Conservation (phyloP, 1,139 yeast species). For the Lodderomyces jiufengensis region DNA sequence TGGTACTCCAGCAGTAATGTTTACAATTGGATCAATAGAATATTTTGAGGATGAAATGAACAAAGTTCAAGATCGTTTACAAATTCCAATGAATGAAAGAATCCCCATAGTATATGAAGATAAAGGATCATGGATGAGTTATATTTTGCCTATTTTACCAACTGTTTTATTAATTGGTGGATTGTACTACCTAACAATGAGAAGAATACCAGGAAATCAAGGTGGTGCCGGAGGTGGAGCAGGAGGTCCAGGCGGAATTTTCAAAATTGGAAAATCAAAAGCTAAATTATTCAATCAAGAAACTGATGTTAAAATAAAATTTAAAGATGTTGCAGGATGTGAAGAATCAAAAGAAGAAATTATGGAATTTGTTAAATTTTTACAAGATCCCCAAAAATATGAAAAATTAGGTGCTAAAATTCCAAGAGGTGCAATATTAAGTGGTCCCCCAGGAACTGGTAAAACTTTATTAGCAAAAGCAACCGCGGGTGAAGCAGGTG, state of each 20-base stretch:
- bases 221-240: constrained; percentile 32
- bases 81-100: constrained; percentile 56
- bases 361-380: constrained; percentile 78
- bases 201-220: constrained; percentile 47
- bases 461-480: constrained; percentile 78
- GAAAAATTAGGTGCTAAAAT: constrained; percentile 78
- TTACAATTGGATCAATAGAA: constrained; percentile 73
- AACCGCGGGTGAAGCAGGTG: constrained; percentile 84
- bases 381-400: constrained; percentile 70
- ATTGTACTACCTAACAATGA: constrained; percentile 63
- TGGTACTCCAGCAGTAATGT: constrained; percentile 48
- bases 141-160: constrained; percentile 61
- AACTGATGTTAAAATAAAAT: constrained; percentile 65
- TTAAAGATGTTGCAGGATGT: constrained; percentile 80
- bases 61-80: constrained; percentile 57
- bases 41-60: constrained; percentile 68
- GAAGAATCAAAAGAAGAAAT: constrained; percentile 82
- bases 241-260: constrained; percentile 55
- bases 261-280: constrained; percentile 63
- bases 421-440: constrained; percentile 78
- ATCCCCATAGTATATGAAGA: constrained; percentile 64
- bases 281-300: constrained; percentile 72
- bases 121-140: constrained; percentile 54
- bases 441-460: constrained; percentile 90
- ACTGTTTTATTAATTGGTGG: constrained; percentile 70